Evolutionary conservation across 495 filamentous ascomycete genomes (phyloP).

Genomic region (Aspergillus conjunctus): DNA sequence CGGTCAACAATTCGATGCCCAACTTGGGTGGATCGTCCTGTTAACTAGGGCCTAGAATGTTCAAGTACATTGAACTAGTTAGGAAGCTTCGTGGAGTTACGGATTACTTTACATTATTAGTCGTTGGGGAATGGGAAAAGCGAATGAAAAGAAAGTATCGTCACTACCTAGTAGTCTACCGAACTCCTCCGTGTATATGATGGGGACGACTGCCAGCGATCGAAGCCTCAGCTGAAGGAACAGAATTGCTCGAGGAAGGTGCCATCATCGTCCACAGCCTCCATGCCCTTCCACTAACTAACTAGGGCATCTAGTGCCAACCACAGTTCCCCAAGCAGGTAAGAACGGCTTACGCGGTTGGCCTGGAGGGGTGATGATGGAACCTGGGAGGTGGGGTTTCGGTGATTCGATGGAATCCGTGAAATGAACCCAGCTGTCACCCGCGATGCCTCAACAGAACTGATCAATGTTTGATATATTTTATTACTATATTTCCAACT

Average conservation of each 20-base stretch:
- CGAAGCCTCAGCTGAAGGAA: no score
- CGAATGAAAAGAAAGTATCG: neutral
- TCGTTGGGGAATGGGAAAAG: neutral
- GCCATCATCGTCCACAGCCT: no score
- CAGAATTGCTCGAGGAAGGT: no score
- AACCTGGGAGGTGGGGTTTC: neutral
- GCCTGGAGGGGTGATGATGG: constrained; percentile 1
- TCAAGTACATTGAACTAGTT: neutral
- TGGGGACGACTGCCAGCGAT: no score
- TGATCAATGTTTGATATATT: neutral
- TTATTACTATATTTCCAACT: neutral
- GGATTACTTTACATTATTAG: neutral
- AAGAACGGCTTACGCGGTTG: constrained; percentile 15
- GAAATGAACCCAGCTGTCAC: constrained; percentile 21
- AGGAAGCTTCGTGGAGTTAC: neutral
- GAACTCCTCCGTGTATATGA: no score
- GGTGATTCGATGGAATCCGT: constrained; percentile 3
- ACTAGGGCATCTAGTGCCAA: neutral
- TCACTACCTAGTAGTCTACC: no score
- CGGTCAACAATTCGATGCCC: constrained; percentile 24
- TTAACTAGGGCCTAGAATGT: constrained; percentile 23
- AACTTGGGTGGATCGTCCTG: constrained; percentile 21
- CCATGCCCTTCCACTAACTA: no score
- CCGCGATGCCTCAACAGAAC: constrained; percentile 3
- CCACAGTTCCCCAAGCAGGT: neutral